Conservation (phyloP, 805 yeast genomes). For the Teunomyces stri region DNA sequence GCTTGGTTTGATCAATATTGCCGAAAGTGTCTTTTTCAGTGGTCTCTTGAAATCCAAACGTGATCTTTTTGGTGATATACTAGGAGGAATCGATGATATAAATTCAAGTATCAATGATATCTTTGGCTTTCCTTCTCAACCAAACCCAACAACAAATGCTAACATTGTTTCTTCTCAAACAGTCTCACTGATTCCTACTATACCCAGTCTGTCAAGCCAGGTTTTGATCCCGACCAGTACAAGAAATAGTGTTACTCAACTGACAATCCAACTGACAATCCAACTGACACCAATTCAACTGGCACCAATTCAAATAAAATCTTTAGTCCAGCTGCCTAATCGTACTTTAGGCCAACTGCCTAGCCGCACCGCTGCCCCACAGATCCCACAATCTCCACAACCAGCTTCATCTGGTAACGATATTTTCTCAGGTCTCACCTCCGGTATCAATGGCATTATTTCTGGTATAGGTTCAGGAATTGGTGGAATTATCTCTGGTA, state of each 20-base stretch:
- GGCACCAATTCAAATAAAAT: no score
- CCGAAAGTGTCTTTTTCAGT: constrained; percentile 11
- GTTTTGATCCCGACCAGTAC: no score
- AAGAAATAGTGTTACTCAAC: no score
- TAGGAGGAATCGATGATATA: constrained; percentile 2
- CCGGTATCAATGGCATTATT: neutral
- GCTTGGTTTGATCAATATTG: constrained; percentile 15
- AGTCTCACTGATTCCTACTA: neutral
- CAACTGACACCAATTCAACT: neutral
- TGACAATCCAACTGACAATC: neutral
- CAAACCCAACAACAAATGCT: neutral
- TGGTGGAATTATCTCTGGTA: neutral
- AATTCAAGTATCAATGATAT: neutral
- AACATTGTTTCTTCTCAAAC: neutral
- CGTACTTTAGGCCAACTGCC: no score
- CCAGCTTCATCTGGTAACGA: neutral
- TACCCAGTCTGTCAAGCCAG: no score
- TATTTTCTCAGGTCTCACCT: neutral
- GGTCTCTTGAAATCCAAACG: constrained; percentile 6
- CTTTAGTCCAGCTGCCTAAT: no score
- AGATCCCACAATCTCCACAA: no score
- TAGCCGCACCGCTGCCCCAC: no score
- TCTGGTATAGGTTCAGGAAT: neutral
- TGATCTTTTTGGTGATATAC: constrained; percentile 3
- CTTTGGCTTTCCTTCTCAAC: neutral